phyloP scores from a whole-genome alignment of 768 basidiomycete genomes.

The Naematelia aurantialba region DNA sequence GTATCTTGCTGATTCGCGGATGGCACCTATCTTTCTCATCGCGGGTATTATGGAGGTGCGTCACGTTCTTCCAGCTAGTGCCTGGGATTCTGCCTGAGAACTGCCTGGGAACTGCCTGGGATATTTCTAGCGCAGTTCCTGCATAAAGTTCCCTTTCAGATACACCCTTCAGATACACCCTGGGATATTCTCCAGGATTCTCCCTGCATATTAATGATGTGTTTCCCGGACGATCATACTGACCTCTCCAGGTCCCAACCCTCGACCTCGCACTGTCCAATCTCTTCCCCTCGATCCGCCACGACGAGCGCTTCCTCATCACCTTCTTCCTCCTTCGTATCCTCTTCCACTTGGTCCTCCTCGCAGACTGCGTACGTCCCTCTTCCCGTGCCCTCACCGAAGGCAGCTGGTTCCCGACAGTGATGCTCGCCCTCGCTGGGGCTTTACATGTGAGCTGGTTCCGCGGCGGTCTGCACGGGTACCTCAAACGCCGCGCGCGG shows the following conservation, averaged over 20 bases:
- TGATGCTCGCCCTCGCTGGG: constrained; percentile 53
- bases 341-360: constrained; percentile 53
- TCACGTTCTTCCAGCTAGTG: neutral
- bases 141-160: no score
- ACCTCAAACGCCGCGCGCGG: constrained; percentile 49
- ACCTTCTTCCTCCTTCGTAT: constrained; percentile 60
- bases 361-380: constrained; percentile 32
- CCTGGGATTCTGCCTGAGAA: no score
- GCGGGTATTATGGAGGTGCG: constrained; percentile 56
- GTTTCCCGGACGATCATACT: no score
- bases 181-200: no score
- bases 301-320: constrained; percentile 56
- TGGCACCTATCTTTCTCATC: constrained; percentile 55
- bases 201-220: no score
- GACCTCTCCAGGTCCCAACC: constrained; percentile 54
- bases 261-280: constrained; percentile 57
- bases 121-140: no score
- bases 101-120: no score
- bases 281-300: constrained; percentile 54
- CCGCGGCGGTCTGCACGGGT: constrained; percentile 56
- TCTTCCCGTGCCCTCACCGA: constrained; percentile 42
- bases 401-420: constrained; percentile 51
- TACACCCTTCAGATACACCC: no score
- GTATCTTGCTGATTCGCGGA: constrained; percentile 49
- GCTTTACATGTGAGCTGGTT: constrained; percentile 61